Evolutionary conservation across 139 green algal species (phyloP), one percentile per base, ranked within the genome.

Genomic region (Astrephomene gubernaculifera): DNA sequence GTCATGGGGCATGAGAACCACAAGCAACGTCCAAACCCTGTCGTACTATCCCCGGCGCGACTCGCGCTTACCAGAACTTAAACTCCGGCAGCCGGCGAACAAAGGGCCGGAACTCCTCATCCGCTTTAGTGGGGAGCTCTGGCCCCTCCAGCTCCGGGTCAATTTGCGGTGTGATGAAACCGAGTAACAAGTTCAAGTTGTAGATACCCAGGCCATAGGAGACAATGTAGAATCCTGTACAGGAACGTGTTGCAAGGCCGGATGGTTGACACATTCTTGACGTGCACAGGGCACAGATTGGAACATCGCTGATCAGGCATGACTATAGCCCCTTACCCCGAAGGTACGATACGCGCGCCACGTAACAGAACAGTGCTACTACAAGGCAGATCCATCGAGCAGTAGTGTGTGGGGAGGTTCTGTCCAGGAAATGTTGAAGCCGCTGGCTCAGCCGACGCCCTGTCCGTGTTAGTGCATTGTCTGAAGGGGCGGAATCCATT

Each of bases 201-300:
- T 97, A 99, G 84, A 99, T 99, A 19, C 92, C 98, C 44, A 99
- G 86, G 0, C 94, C 97, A 81, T 99, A 99, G 0, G 98, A 98
- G 22, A 99, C 93, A 80, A 99, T 99, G 92, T 99, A 99, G 86
- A 99, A 99, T 33, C 96, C 97, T 86, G 79, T 17, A 22, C 1
- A 8, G n/a, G n/a, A n/a, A n/a, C n/a, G n/a, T n/a, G n/a, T n/a
- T n/a, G n/a, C n/a, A n/a, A n/a, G n/a, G n/a, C n/a, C n/a, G n/a
- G n/a, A n/a, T n/a, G n/a, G n/a, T n/a, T n/a, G n/a, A n/a, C n/a
- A n/a, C n/a, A n/a, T n/a, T n/a, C n/a, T n/a, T n/a, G n/a, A n/a
- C n/a, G n/a, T n/a, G n/a, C n/a, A n/a, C n/a, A 19, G 19, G 6
- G 57, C 57, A 27, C 12, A 31, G 17, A 65, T 27, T 29, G 70